Base-by-base conservation (phyloP, 1,284 basidiomycete genomes). In the Vanrija sp. region DNA sequence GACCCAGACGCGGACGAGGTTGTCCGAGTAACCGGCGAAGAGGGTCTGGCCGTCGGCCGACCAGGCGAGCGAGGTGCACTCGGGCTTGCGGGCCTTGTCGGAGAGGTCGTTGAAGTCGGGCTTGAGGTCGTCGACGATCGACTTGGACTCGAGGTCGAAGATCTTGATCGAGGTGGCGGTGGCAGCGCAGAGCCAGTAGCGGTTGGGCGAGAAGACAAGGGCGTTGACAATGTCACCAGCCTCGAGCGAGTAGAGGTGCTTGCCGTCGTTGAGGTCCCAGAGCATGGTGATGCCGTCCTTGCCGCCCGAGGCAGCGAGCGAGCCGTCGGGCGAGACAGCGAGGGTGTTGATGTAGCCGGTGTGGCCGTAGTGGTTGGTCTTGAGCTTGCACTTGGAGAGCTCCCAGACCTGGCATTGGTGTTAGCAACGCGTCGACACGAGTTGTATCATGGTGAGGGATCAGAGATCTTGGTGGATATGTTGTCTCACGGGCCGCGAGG, bases 241-340 rank as follows among this genome's bases (percentile, higher is more conserved):
- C 80, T 98, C 96, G 64, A 99, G 89, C 60, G 93, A 97, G 86
- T 99, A 99, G 72, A 99, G 87, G 85, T 98, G 95, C 83, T 98
- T 98, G 84, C 93, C 94, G 83, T 98, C 96, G 80, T 98, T 98
- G 69, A 99, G 83, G 79, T 99, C 96, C 96, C 95, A 99, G 64
- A 99, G 89, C 96, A 99, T 99, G 77, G 94, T 97, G 80, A 98
- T 95, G 65, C 92, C 92, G 78, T 99, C 96, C 82, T 98, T 98
- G 73, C 96, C 96, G 75, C 96, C 96, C 47, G 96, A 98, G 52
- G 96, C 96, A 74, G 95, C 95, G 72, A 99, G 87, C 49, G 96
- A 99, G 65, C 96, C 96, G 76, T 99, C 96, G 62, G 96, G 96
- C 44, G 96, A 99, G 64, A 99, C 93, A 62, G 96, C 95, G 74